These are phyloP conservation scores for Luffa aegyptiaca DNA, from an alignment of 306 rosid species.

Conservation along the genomic window DNA sequence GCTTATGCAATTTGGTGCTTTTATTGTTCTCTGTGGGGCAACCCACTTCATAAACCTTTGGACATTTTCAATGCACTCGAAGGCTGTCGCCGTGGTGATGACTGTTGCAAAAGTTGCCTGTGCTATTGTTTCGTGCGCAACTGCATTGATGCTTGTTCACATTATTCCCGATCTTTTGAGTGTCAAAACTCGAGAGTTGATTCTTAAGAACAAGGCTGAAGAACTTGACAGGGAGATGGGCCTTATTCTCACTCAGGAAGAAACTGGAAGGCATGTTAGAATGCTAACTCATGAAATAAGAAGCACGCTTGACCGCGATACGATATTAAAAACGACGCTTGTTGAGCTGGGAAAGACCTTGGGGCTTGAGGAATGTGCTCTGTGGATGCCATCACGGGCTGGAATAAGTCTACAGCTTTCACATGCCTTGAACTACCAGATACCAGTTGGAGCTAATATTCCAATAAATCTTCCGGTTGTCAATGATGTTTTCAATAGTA, in stretches of 20 bases:
- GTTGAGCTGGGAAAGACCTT: conserved; percentile 88
- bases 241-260: conserved; percentile 78
- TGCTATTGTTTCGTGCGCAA: conserved; percentile 83
- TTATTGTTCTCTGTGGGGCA: conserved; percentile 89
- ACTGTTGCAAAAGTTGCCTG: conserved; percentile 64
- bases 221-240: conserved; percentile 98
- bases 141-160: conserved; percentile 91
- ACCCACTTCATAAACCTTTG: conserved; percentile 88
- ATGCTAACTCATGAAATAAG: conserved; percentile 96
- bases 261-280: conserved; percentile 89
- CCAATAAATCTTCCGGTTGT: conserved; percentile 56
- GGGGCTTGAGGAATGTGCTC: conserved; percentile 73
- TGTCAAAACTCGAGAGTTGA: conserved; percentile 69
- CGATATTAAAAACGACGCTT: conserved; percentile 83
- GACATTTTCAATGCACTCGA: conserved; percentile 74
- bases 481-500: conserved; percentile 61
- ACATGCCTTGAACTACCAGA: conserved; percentile 55
- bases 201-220: conserved; percentile 73
- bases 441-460: conserved; percentile 64
- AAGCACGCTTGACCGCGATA: conserved; percentile 81
- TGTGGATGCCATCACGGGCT: conserved; percentile 89
- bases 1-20: conserved; percentile 95
- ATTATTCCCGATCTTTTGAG: conserved; percentile 83
- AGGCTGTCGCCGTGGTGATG: conserved; percentile 73
- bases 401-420: conserved; percentile 67